Evolutionary conservation across 2,329 filamentous ascomycete species (phyloP).

Genomic region (Raffaelea ambrosiae): DNA sequence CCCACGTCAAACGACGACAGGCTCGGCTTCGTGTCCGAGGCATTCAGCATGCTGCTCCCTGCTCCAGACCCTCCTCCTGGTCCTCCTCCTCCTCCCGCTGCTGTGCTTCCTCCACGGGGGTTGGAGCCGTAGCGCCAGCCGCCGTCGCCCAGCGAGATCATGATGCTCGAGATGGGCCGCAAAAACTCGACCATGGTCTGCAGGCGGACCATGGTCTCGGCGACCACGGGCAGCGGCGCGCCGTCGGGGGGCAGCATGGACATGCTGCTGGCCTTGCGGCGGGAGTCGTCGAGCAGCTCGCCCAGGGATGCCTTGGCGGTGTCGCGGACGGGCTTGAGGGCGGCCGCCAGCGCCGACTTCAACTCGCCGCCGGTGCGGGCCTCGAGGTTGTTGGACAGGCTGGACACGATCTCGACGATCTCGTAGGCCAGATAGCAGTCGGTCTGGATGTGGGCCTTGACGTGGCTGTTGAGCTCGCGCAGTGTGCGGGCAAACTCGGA

Average conservation of each 20-base stretch:
- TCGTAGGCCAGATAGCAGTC: slow-evolving; percentile 96
- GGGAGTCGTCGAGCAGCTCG: slow-evolving; percentile 77
- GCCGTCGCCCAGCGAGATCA: slow-evolving; percentile 86
- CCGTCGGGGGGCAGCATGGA: slow-evolving; percentile 69
- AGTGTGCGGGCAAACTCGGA: slow-evolving; percentile 78
- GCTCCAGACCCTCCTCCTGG: background rate
- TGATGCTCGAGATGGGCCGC: slow-evolving; percentile 75
- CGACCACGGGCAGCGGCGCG: slow-evolving; percentile 66
- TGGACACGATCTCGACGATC: slow-evolving; percentile 81
- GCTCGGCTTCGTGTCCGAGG: slow-evolving; percentile 56
- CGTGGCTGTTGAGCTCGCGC: slow-evolving; percentile 80
- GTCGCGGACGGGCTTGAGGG: slow-evolving; percentile 81
- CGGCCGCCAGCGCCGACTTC: slow-evolving; percentile 73
- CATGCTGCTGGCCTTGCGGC: slow-evolving; percentile 57
- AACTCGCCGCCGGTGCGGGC: slow-evolving; percentile 69
- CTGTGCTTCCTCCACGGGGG: too few relatives aligned
- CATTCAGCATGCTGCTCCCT: too few relatives aligned
- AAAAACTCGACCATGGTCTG: slow-evolving; percentile 83
- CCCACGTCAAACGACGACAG: slow-evolving; percentile 77
- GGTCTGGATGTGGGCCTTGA: slow-evolving; percentile 75
- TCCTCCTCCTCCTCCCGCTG: slow-evolving; percentile 24
- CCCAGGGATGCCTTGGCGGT: slow-evolving; percentile 81
- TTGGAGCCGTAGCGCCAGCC: slow-evolving; percentile 76
- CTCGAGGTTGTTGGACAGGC: slow-evolving; percentile 71
- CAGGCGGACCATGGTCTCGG: slow-evolving; percentile 77